Percentiles rank a stretch among this genome's conserved stretches.
phyloP scores from a whole-genome alignment of 2,329 filamentous ascomycete species.

The Chlorencoelia australis region DNA sequence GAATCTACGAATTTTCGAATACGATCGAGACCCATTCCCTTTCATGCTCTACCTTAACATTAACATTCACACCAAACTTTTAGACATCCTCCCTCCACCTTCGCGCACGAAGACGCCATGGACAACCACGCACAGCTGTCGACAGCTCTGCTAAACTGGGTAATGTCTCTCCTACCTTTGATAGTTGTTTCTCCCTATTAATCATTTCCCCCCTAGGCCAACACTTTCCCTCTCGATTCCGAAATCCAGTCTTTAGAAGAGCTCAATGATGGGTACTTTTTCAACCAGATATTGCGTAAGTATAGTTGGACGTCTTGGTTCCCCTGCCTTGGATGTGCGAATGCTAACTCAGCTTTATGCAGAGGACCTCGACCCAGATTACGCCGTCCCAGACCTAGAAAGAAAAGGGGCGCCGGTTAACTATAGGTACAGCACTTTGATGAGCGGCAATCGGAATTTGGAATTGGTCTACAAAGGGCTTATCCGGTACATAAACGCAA shows the following conservation, averaged over 20 bases:
- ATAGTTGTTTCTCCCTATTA: slow-evolving; percentile 36
- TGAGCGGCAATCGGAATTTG: no score
- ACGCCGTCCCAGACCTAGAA: slow-evolving; percentile 45
- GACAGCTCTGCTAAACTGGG: no score
- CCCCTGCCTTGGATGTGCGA: slow-evolving; percentile 1
- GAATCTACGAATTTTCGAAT: slow-evolving; percentile 6
- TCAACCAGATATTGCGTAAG: slow-evolving; percentile 30
- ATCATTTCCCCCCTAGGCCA: slow-evolving; percentile 24
- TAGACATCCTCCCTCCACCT: no score
- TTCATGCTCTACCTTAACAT: no score
- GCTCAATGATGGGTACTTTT: slow-evolving; percentile 27
- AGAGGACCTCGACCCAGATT: slow-evolving; percentile 48
- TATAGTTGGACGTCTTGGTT: slow-evolving; percentile 25
- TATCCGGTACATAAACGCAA: slow-evolving; percentile 43
- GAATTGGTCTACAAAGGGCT: slow-evolving; percentile 45
- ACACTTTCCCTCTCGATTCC: slow-evolving; percentile 26
- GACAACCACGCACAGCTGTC: no score
- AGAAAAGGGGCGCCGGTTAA: no score
- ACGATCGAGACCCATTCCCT: no score
- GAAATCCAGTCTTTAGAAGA: slow-evolving; percentile 24
- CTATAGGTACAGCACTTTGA: no score
- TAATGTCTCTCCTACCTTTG: no score
- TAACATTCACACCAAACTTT: no score
- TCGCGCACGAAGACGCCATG: no score
- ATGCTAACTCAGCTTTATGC: slow-evolving; percentile 34